These are phyloP conservation scores for Hyaloperonospora arabidopsidis DNA, from an alignment of 352 stramenopile genomes.

Conservation along the genomic window DNA sequence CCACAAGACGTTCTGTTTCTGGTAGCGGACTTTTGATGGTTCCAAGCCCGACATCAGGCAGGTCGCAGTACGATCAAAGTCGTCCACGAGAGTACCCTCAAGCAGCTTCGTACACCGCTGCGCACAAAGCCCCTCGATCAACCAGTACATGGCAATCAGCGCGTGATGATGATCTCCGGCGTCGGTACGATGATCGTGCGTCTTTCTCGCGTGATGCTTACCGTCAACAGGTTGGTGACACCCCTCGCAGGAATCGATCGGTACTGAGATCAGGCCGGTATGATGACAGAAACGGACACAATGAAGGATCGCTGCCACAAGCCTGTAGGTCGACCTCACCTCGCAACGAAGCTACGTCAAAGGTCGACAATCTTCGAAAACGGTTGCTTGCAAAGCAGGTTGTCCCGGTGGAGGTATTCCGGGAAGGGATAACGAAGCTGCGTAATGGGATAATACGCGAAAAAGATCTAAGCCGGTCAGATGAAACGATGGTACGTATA, in stretches of 20 bases:
- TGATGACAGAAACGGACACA: not conserved
- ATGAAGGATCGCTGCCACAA: slow-evolving; percentile 5
- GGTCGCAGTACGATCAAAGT: slow-evolving; percentile 6
- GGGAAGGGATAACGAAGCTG: slow-evolving; percentile 24
- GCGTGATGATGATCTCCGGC: not conserved
- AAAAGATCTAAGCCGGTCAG: slow-evolving; percentile 20
- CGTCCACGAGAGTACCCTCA: slow-evolving; percentile 10
- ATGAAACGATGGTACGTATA: slow-evolving; percentile 23
- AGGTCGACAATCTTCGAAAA: slow-evolving; percentile 2
- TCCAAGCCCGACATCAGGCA: slow-evolving; percentile 2
- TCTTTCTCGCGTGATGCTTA: not conserved
- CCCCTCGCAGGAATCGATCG: slow-evolving; percentile 5
- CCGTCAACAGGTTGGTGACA: slow-evolving; percentile 1
- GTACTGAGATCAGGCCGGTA: slow-evolving; percentile 6
- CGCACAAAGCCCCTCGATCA: not conserved
- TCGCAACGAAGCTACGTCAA: not conserved
- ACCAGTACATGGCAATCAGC: slow-evolving; percentile 4
- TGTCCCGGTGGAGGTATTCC: slow-evolving; percentile 23
- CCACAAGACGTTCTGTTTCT: not conserved
- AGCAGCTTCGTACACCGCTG: not conserved
- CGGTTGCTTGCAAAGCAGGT: slow-evolving; percentile 23
- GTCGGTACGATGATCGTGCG: slow-evolving; percentile 1
- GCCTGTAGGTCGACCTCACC: slow-evolving; percentile 9
- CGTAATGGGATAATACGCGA: slow-evolving; percentile 18
- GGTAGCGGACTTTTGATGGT: slow-evolving; percentile 5